Evolutionary conservation across 345 rosid genomes (phyloP).

Genomic region (Citrus australasica): DNA sequence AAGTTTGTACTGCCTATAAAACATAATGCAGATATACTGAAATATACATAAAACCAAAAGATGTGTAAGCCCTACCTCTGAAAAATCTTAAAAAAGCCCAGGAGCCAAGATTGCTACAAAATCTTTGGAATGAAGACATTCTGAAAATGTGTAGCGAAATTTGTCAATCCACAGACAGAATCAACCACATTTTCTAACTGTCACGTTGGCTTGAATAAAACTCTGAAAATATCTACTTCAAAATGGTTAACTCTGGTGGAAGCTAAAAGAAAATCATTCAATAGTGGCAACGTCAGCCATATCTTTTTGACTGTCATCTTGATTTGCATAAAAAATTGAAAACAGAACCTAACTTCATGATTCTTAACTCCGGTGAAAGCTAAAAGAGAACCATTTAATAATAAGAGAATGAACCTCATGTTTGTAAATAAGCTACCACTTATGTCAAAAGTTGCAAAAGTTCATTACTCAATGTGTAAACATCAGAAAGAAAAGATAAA

Average conservation of each 20-base stretch:
- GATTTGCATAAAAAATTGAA: neutral
- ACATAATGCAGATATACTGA: neutral
- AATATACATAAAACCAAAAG: neutral
- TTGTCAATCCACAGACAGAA: neutral
- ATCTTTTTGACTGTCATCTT: too few relatives aligned
- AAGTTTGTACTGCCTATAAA: too few relatives aligned
- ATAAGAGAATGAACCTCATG: too few relatives aligned
- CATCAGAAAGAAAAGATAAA: neutral
- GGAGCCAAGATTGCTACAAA: neutral
- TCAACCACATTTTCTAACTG: neutral
- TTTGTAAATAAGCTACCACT: neutral
- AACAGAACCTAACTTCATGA: neutral
- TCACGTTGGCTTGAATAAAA: neutral
- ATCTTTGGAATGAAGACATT: neutral
- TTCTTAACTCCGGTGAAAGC: neutral
- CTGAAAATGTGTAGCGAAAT: neutral
- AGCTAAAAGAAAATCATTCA: neutral
- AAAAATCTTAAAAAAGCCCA: neutral
- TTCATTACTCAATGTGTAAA: neutral
- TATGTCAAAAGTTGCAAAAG: neutral
- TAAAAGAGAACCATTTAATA: too few relatives aligned
- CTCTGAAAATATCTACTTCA: neutral
- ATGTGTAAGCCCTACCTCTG: neutral
- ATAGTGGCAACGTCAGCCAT: neutral
- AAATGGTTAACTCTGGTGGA: neutral